Base-by-base conservation (phyloP, 371 early-diverging fungal genomes). In the Parasitella parasitica region DNA sequence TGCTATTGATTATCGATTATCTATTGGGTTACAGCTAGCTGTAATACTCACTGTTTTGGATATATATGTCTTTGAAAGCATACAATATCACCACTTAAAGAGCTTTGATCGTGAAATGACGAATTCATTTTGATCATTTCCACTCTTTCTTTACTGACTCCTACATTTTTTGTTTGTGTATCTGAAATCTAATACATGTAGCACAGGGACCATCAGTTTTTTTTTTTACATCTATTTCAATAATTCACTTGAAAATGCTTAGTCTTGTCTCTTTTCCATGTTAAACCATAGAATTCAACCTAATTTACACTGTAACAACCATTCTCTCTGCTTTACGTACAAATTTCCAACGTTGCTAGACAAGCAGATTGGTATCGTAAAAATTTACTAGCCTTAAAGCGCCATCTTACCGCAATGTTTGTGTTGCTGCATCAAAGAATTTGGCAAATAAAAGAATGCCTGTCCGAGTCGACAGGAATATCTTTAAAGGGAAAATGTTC, bases 41-140 rank as follows among this genome's bases (percentile, higher is more conserved):
- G 4, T 30, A n/a, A 50, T 30, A 34, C 26, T 38, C 38, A 54
- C 89, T 86, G 80, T 48, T 79, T n/a, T n/a, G n/a, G 68, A 8
- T 66, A 57, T 13, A 77, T 65, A 28, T 83, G 20, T 32, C 6
- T 78, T 82, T 93, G 93, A 67, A 87, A 89, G 67, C 88, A 88
- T 57, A 96, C 78, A 48, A 96, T 95, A 70, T 95, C 95, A 8
- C 97, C 96, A 60, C 84, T 27, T 56, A 86, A 85, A 36, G 96
- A 75, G 63, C 92, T 92, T 28, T 90, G 83, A 11, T 75, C 65
- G 11, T 55, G 9, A n/a, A 38, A 38, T 3, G 15, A 15, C n/a
- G 11, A 22, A 43, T 32, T n/a, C n/a, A 18, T 16, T 4, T 4
- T 4, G 20, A 13, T 13, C 26, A 37, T 12, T 35, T n/a, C 26